A percentile compares a stretch with the other conserved stretches of the same genome.
Conservation (phyloP, 2,329 filamentous ascomycete species). For the Monilinia aucupariae region DNA sequence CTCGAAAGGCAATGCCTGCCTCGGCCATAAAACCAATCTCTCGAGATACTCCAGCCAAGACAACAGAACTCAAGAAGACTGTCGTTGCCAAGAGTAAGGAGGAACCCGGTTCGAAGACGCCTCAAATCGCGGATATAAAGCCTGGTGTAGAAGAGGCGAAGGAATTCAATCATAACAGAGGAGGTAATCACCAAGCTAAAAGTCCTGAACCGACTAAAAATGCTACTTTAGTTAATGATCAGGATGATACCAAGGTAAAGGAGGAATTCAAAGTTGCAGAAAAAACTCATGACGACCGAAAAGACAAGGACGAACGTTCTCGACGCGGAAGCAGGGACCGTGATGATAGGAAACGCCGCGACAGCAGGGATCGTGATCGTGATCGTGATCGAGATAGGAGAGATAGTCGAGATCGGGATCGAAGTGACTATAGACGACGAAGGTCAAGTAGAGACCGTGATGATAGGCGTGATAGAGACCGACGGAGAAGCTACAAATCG, state of each 20-base stretch:
- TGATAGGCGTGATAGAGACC: conserved; percentile 31
- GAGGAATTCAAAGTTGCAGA: conserved; percentile 6
- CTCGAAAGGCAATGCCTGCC: conserved; percentile 33
- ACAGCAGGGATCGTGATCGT: conserved; percentile 19
- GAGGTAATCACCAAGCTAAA: conserved; percentile 11
- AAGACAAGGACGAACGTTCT: conserved; percentile 19
- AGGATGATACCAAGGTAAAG: conserved; percentile 5
- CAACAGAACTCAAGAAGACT: conserved; percentile 30
- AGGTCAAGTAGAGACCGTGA: conserved; percentile 29
- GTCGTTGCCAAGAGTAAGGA: conserved; percentile 20
- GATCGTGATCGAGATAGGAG: conserved; percentile 30
- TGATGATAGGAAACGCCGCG: conserved; percentile 19
- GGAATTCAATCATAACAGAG: conserved; percentile 19
- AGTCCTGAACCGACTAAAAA: conserved; percentile 8
- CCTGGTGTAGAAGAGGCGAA: conserved; percentile 16
- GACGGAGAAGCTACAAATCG: conserved; percentile 27
- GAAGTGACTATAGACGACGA: conserved; percentile 28
- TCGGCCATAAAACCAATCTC: conserved; percentile 36
- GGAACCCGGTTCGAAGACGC: conserved; percentile 26
- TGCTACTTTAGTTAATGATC: conserved; percentile 3
- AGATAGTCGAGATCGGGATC: conserved; percentile 29
- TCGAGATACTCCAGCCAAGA: conserved; percentile 28
- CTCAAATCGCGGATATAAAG: conserved; percentile 16
- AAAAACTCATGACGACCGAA: conserved; percentile 4
- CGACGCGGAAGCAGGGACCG: conserved; percentile 13